Conservation (phyloP, 192 early-diverging fungal genomes). For the Podila minutissima region DNA sequence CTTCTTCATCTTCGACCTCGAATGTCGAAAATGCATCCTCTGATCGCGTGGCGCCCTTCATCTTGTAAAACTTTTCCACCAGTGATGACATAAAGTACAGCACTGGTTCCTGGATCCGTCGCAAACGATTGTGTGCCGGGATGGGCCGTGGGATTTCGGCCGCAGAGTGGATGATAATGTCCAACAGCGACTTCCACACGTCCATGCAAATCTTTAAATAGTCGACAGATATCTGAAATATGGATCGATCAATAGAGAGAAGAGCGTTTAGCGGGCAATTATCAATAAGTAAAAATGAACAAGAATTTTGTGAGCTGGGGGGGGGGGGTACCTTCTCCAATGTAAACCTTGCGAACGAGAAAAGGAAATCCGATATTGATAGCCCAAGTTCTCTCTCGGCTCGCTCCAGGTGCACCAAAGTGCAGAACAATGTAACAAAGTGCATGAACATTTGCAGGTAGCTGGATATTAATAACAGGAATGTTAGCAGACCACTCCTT, state of each 20-base stretch:
- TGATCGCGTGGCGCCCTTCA: conserved; percentile 42
- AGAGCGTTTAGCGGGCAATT: background rate
- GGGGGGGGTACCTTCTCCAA: conserved; percentile 27
- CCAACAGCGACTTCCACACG: conserved; percentile 38
- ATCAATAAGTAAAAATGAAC: background rate
- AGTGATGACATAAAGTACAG: conserved; percentile 42
- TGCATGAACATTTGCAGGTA: conserved; percentile 52
- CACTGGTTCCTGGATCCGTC: conserved; percentile 30
- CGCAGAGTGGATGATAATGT: conserved; percentile 19
- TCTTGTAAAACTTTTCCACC: conserved; percentile 47
- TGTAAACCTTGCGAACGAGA: conserved; percentile 44
- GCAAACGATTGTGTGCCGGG: conserved; percentile 20
- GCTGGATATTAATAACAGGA: conserved; percentile 4
- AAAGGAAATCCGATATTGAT: conserved; percentile 34
- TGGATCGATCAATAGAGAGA: background rate
- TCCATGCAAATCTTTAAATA: conserved; percentile 45
- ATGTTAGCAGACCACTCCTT: too few relatives aligned
- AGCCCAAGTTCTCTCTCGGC: conserved; percentile 36
- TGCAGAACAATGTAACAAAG: conserved; percentile 45
- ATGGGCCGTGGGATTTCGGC: conserved; percentile 32
- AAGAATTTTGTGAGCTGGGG: background rate
- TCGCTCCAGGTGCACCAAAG: conserved; percentile 34
- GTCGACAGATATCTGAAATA: conserved; percentile 34
- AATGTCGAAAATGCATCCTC: conserved; percentile 48
- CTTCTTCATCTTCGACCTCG: conserved; percentile 47